Evolutionary conservation across 768 basidiomycete genomes (phyloP).

Genomic region (Tricholoma hemisulphureum): DNA sequence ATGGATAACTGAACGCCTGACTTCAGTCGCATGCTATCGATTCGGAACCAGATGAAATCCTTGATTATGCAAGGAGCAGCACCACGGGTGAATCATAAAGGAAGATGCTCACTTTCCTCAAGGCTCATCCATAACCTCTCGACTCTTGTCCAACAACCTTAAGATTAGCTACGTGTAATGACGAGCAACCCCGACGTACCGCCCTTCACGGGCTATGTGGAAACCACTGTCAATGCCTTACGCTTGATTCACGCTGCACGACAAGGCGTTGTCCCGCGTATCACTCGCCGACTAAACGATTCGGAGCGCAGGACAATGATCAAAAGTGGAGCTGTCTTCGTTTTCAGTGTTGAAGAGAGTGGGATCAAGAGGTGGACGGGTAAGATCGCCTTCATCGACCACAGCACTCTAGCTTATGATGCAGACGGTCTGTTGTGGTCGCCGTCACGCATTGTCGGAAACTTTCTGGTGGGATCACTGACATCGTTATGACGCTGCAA

Average conservation of each 20-base stretch:
- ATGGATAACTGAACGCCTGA: slow-evolving; percentile 33
- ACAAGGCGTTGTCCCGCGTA: slow-evolving; percentile 74
- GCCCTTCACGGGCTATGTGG: slow-evolving; percentile 77
- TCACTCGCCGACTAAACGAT: slow-evolving; percentile 82
- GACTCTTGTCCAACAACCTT: slow-evolving; percentile 56
- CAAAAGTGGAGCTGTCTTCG: slow-evolving; percentile 71
- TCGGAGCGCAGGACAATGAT: slow-evolving; percentile 69
- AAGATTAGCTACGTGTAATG: slow-evolving; percentile 48
- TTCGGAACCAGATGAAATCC: slow-evolving; percentile 35
- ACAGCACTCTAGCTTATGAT: slow-evolving; percentile 16
- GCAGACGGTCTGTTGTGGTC: slow-evolving; percentile 72
- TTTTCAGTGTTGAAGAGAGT: slow-evolving; percentile 86
- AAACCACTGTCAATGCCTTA: slow-evolving; percentile 78
- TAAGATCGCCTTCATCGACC: slow-evolving; percentile 18
- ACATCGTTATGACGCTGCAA: not conserved
- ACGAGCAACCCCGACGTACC: slow-evolving; percentile 55
- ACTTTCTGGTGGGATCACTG: slow-evolving; percentile 63
- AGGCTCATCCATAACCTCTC: slow-evolving; percentile 40
- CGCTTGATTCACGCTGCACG: slow-evolving; percentile 81
- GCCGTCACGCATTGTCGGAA: slow-evolving; percentile 80
- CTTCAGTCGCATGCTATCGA: slow-evolving; percentile 35
- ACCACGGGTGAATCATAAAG: slow-evolving; percentile 44
- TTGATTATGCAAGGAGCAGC: slow-evolving; percentile 39
- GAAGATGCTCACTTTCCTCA: slow-evolving; percentile 38
- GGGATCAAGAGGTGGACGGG: slow-evolving; percentile 89